Base-by-base conservation (phyloP, 352 stramenopile genomes). In the Plasmopara halstedii region DNA sequence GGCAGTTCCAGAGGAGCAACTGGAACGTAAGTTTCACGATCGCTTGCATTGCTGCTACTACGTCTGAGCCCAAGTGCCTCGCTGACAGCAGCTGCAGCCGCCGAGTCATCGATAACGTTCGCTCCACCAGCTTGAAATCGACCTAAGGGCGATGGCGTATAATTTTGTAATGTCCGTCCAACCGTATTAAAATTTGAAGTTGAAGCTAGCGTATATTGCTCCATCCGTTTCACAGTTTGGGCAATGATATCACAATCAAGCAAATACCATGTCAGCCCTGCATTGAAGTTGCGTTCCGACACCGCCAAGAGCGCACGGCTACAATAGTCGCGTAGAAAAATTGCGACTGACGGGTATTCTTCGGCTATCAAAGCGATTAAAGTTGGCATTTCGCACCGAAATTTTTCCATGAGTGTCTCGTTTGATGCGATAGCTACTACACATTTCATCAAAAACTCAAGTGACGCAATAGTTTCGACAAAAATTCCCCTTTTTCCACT, bases 241-340 rank as follows among this genome's bases (percentile, higher is more conserved):
- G 59, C 53, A 19, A 91, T 47, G 6, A 65, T 48, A 40, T 66
- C 67, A 41, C 70, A 84, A 37, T 88, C 79, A 36, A 87, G 64
- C 14, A 91, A 52, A 38, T 91, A 88, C 79, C 76, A 91, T 6
- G 84, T 70, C 0, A 88, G 46, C 2, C 61, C 76, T 6, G 79
- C 70, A 38, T 74, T 91, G 45, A 91, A 84, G 34, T 75, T 85
- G 32, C 67, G 70, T 45, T 83, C 68, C 0, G 67, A 46, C 1
- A 87, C 49, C 0, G 62, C 61, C 2, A 58, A 48, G 8, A 91
- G 42, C 0, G 73, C 68, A 29, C 69, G 62, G n/a, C 47, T 64
- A 15, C 62, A 67, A 18, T 67, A 47, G 18, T 80, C 76, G 14
- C 70, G 62, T 15, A 88, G 46, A 49, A 74, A 85, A 2, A 59